Base-by-base conservation (phyloP, 331 rosid genomes). In the Phaseolus coccineus region DNA sequence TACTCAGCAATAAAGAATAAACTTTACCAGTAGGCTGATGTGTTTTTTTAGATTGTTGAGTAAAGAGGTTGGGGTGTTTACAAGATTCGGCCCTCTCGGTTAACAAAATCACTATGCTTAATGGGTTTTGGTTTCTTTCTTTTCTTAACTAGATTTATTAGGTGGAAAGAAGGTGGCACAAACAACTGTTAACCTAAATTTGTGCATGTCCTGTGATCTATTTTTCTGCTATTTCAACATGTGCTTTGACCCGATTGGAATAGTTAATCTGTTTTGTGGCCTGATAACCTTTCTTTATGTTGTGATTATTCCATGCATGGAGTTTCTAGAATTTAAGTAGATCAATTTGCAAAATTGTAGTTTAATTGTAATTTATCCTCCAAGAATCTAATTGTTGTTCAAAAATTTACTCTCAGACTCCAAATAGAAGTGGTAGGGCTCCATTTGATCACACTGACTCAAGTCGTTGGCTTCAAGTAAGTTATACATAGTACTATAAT, bases 381-480 rank as follows among this genome's bases (percentile, higher is more conserved):
- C 65, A 4, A 63, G 56, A 22, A 31, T 39, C 16, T 77, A 58
- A 73, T 59, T 82, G 39, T 19, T 75, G 77, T 75, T 14, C 14
- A 33, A 53, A 67, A 58, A 66, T 78, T 77, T 61, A 56, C 85
- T 86, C 75, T 79, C 91, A 96, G 99, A 88, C 87, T 82, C 90
- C 86, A 14, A 90, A 64, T 86, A 96, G 97, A 89, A 87, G 94
- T 74, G 96, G 87, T 67, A 93, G 96, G 77, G 89, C 92, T 83
- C 88, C 94, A 79, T 89, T 81, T 89, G 99, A 96, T 85, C 89
- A 88, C 71, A 80, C 83, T 30, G 99, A 96, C 63, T 89, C 94
- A 35, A 87, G 90, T 70, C 97, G 99, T 74, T 96, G 99, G 99
- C 96, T 96, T 80, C 98, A 87, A 82, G 99, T 96, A 96, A 91